Conservation (phyloP, 1,284 basidiomycete genomes). For the Sanguinoderma infundibulare region DNA sequence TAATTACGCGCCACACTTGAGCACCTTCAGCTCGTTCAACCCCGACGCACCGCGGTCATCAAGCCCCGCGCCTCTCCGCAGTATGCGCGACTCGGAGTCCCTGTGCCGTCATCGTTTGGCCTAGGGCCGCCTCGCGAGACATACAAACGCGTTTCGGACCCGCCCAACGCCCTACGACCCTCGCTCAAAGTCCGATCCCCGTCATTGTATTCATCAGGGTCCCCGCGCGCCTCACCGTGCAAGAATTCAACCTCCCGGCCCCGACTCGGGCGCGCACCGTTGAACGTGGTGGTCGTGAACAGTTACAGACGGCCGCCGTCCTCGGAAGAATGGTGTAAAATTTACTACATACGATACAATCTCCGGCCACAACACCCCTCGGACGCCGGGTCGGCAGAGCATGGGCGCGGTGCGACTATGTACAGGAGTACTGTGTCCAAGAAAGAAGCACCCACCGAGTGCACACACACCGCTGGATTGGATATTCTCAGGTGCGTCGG, state of each 20-base stretch:
- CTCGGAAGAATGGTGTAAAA: conserved; percentile 4
- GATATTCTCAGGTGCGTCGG: background rate
- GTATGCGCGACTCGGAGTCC: no score
- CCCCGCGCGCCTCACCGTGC: background rate
- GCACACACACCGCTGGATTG: background rate
- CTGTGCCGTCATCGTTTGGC: no score
- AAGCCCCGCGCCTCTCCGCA: no score
- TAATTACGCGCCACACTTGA: no score
- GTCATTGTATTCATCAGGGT: background rate
- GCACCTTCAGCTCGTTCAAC: no score
- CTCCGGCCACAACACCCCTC: background rate
- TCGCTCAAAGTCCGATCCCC: no score
- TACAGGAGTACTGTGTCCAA: no score
- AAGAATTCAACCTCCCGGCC: background rate
- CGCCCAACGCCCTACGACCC: no score
- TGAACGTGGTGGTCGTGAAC: background rate
- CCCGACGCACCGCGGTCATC: no score
- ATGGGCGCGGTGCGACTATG: background rate
- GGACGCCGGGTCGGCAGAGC: background rate
- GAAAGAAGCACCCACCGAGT: background rate
- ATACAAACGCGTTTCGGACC: no score
- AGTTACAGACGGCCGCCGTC: background rate
- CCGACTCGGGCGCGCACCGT: background rate
- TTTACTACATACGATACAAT: background rate
- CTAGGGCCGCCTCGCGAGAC: no score